Evolutionary conservation across 148 eudicot species (phyloP), one percentile per base, ranked within the genome.

Genomic region (Cornus kousa): DNA sequence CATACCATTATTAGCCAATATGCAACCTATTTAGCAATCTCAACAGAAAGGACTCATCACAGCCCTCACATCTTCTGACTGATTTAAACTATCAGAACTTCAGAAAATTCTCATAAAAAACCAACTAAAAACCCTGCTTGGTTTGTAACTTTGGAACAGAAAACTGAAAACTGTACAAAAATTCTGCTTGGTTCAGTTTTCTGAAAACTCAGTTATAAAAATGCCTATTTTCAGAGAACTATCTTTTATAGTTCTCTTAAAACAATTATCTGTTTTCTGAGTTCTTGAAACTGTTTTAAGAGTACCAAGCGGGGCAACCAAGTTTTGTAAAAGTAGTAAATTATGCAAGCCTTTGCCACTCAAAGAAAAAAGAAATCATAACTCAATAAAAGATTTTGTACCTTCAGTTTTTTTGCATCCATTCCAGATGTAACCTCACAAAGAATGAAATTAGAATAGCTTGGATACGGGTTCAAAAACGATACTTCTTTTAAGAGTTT

Each of bases 381-480:
- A 43, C 3, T 32, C 31, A 50, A 16, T 50, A 23, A 48, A 43
- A 66, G 53, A 76, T 31, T 20, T 24, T 40, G 28, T 85, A 96
- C 99, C 99, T 96, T 96, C 67, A 96, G 81, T 82, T 93, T 93
- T 90, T 96, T 96, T 10, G 99, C 97, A 87, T 93, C 98, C 86
- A 81, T 80, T 80, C 99, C 99, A 66, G 85, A 77, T 22, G 91
- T 87, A 80, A 96, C 98, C 83, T 91, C 88, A 19, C 98, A 96
- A 72, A 95, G 92, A 87, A 95, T 95, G 79, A 95, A 95, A 87
- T 95, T 93, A 19, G 97, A 90, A 83, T 90, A 85, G 87, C 99
- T 96, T 35, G 98, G 97, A 78, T 82, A 93, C 33, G 98, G 99
- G 67, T 87, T 85, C 50, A 96, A 97, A 86, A 88, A 96, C 2